Base-by-base conservation (phyloP, 2,329 filamentous ascomycete genomes). In the Lizonia empirigonia region DNA sequence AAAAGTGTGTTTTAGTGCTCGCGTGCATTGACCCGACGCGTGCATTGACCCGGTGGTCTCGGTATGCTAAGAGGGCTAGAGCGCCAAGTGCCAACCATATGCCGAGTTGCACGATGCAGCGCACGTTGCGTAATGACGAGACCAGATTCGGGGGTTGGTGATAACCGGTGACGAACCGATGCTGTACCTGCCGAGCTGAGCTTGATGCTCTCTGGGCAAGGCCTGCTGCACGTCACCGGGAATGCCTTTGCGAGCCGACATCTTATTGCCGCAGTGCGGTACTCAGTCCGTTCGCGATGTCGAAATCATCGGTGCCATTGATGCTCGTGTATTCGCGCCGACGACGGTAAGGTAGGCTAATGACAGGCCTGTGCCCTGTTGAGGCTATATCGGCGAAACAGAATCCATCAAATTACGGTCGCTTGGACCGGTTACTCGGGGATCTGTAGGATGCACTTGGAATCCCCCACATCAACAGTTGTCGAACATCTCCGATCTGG, bases 401-500 rank as follows among this genome's bases (percentile, higher is more conserved):
- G 13, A 15, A 5, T 24, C 15, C 20, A 23, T 23, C 9, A 16
- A 20, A 12, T 37, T 12, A 13, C 7, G 15, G 20, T 13, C 19
- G 18, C 10, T 9, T 36, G 27, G 10, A 23, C 29, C 15, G 22
- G 13, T 13, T 49, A 27, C 35, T 23, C 37, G 15, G 61, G 56
- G 19, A 55, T 35, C 18, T 44, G 19, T 6, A 62, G 55, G 9
- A 50, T 12, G 23, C 58, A 60, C 18, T 38, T 51, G 4, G 60
- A 61, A 4, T 47, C 22, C 10, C 56, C 56, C 19, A 56, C 5
- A 13, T 62, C 53, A 3, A 59, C 20, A 19, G 47, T 40, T 1
- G 47, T 55, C 5, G 54, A 53, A 27, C 57, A 59, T 26, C 42
- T 46, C 32, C 42, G 55, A 35, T 52, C 50, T 7, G 63, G 61